phyloP scores from a whole-genome alignment of 257 asterid species.

The Lantana camara region DNA sequence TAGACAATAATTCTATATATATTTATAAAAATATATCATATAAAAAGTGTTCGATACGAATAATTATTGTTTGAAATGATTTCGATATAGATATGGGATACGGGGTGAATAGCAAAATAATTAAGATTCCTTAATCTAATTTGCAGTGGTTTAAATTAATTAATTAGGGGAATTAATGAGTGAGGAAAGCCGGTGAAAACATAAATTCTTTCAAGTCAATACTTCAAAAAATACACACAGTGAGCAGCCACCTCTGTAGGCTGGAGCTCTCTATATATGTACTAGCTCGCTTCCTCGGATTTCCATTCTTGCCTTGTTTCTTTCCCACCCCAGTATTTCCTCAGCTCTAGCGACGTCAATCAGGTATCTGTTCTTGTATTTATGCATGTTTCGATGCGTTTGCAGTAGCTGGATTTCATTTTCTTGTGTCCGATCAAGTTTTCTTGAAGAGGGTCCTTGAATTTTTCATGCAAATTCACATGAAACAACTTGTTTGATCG shows the following conservation, averaged over 20 bases:
- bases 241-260: neutral
- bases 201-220: neutral
- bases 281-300: slow-evolving; percentile 4
- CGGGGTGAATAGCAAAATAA: too few species aligned
- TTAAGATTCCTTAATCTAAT: too few species aligned
- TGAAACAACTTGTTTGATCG: slow-evolving; percentile 4
- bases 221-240: slow-evolving; percentile 19
- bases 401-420: slow-evolving; percentile 13
- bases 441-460: neutral
- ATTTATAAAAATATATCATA: too few species aligned
- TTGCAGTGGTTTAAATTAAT: too few species aligned
- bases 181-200: slow-evolving; percentile 26
- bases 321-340: neutral
- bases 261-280: slow-evolving; percentile 26
- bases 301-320: slow-evolving; percentile 8
- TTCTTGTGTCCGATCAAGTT: slow-evolving; percentile 8
- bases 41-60: too few species aligned
- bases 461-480: slow-evolving; percentile 17
- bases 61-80: too few species aligned
- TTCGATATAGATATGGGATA: too few species aligned
- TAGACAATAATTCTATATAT: too few species aligned
- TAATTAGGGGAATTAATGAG: neutral
- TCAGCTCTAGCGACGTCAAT: neutral
- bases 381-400: slow-evolving; percentile 22
- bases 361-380: slow-evolving; percentile 25